Percentiles rank a stretch among this genome's conserved stretches.
phyloP scores from a whole-genome alignment of 179 eudicot genomes.

The Dionaea muscipula region DNA sequence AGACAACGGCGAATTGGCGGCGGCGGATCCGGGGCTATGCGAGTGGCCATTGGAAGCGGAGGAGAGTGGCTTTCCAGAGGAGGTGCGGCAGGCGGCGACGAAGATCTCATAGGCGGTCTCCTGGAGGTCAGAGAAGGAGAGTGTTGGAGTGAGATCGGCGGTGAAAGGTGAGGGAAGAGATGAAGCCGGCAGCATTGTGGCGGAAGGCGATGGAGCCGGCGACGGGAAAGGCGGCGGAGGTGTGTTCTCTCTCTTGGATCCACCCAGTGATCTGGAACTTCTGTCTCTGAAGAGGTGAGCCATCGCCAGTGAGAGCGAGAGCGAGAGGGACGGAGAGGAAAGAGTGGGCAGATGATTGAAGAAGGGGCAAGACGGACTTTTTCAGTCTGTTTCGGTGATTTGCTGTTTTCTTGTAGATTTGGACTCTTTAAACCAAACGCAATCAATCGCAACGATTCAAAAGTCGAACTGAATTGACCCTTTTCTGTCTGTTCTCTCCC shows the following conservation, averaged over 20 bases:
- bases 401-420: no score
- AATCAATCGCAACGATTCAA: no score
- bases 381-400: no score
- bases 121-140: constrained; percentile 66
- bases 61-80: constrained; percentile 65
- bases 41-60: constrained; percentile 16
- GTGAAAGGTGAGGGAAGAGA: constrained; percentile 63
- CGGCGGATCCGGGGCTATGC: constrained; percentile 15
- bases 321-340: no score
- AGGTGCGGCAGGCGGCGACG: constrained; percentile 70
- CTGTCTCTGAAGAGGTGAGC: constrained; percentile 68
- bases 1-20: constrained; percentile 11
- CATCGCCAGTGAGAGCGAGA: no score
- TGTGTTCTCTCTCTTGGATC: constrained; percentile 33
- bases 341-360: no score
- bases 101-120: constrained; percentile 85
- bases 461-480: no score
- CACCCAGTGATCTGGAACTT: constrained; percentile 37
- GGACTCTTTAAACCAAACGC: no score
- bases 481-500: no score
- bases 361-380: no score
- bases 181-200: constrained; percentile 17
- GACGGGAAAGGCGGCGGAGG: constrained; percentile 21
- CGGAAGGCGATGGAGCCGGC: constrained; percentile 14
- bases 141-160: constrained; percentile 47